phyloP scores from a whole-genome alignment of 129 eudicot genomes.

The Centaurea solstitialis region DNA sequence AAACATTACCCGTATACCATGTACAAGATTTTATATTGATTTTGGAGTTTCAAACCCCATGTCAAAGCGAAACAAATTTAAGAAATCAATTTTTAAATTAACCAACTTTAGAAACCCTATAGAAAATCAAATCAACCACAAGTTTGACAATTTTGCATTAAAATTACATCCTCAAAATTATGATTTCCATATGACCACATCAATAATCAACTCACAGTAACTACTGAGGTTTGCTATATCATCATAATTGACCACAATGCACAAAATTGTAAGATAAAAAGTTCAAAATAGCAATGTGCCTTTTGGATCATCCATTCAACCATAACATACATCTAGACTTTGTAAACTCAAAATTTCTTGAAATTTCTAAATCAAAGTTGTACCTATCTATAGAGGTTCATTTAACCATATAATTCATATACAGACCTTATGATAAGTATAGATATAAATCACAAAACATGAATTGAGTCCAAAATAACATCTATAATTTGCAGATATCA shows the following conservation, averaged over 20 bases:
- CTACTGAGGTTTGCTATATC: not conserved
- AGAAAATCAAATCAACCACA: too few relatives aligned
- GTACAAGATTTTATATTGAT: not conserved
- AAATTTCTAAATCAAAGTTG: not conserved
- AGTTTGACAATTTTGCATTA: not conserved
- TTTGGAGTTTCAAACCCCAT: not conserved
- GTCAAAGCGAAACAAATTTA: not conserved
- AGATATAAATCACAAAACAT: not conserved
- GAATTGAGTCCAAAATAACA: not conserved
- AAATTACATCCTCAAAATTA: not conserved
- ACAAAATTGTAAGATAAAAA: not conserved
- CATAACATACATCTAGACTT: not conserved
- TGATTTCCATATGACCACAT: not conserved
- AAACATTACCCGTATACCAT: not conserved
- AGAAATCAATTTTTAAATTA: not conserved
- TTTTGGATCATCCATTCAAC: not conserved
- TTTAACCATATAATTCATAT: too few relatives aligned
- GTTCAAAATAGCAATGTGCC: not conserved
- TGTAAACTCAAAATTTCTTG: not conserved
- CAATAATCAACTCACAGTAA: not conserved
- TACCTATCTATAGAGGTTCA: not conserved
- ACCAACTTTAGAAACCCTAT: not conserved
- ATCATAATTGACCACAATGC: not conserved
- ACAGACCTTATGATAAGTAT: too few relatives aligned
- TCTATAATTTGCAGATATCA: not conserved